Evolutionary conservation across 371 early-diverging fungal species (phyloP), one percentile per base, ranked within the genome.

Genomic region (Fennellomyces sp.): DNA sequence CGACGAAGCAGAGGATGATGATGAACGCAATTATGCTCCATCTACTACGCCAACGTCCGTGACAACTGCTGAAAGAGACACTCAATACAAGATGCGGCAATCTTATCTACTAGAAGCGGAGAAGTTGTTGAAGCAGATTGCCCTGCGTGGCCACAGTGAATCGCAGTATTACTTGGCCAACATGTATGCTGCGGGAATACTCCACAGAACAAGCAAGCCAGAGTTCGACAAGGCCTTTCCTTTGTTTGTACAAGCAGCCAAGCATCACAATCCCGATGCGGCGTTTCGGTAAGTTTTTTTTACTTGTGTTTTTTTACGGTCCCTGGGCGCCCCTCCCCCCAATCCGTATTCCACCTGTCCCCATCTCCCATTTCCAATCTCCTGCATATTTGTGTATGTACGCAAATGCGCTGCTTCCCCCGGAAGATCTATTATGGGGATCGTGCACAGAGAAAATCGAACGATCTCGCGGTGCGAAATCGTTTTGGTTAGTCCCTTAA

Each of bases 151-250:
- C 7, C 83, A 85, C 64, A 70, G 75, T n/a, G 75, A 80, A 57
- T 78, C 83, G 2, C 87, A 86, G 52, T 85, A 82, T 49, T 84
- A 82, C 51, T 72, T 88, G 6, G 88, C 81, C 12, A 82, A 83
- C 52, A 80, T 82, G 66, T 86, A 77, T 69, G 82, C 84, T 27
- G 76, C 80, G 6, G 88, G 86, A 5, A 61, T 84, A 27, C 69
- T 80, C 29, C 65, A 64, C 35, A 59, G 70, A 52, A 72, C 70
- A 30, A 64, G 69, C 31, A 81, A 82, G 58, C 76, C 80, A 10
- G 85, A 86, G 35, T 85, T 83, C 63, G 86, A 83, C 41, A 88
- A 87, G 60, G 82, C 85, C 1, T 84, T 88, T 66, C 80, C 86
- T 13, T 66, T 88, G 28, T 88, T 81, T 80, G 73, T 83, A 11